Evolutionary conservation across 495 filamentous ascomycete species (phyloP), one percentile per base, ranked within the genome.

Genomic region (Trichoderma gamsii): DNA sequence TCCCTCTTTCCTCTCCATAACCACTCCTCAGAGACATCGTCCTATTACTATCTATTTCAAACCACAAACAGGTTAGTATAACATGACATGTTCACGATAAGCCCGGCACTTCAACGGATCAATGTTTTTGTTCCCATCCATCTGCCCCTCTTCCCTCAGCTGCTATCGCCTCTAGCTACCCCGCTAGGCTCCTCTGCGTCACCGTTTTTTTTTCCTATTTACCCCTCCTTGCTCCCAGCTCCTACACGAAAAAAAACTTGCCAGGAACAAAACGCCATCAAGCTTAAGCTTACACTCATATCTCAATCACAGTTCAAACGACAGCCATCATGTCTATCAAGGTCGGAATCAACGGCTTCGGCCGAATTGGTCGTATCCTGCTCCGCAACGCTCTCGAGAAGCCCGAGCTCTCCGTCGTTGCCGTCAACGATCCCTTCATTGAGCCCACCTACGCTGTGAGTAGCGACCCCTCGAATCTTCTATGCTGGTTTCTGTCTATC

Each of bases 381-480:
- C 80, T 83, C 81, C 76, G 79, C 72, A 82, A 86, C 79, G 93
- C 94, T 78, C 77, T 97, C 73, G 88, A 92, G 87, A 89, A 92
- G 79, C 79, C 81, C 70, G 90, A 92, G 69, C 89, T 97, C 75
- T 84, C 96, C 69, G 84, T 99, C 76, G 92, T 97, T 73, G 94
- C 95, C 71, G 91, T 97, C 85, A 99, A 99, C 85, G 95, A 99
- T 78, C 95, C 95, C 75, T 99, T 99, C 89, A 99, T 99, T 83
- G 95, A 98, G 82, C 85, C 90, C 73, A 85, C 94, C 81, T 99
- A 99, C 82, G 95, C 95, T 79, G 95, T 97, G 89, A 83, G 93
- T 88, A 6, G 16, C 49, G 18, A 5, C 21, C 41, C 41, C 41
- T 18, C 12, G 29, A 41, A 13, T 18, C n/a, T 25, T 27, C 64